Evolutionary conservation across 176 grass and related monocot genomes (phyloP).

Genomic region (Zizania latifolia): DNA sequence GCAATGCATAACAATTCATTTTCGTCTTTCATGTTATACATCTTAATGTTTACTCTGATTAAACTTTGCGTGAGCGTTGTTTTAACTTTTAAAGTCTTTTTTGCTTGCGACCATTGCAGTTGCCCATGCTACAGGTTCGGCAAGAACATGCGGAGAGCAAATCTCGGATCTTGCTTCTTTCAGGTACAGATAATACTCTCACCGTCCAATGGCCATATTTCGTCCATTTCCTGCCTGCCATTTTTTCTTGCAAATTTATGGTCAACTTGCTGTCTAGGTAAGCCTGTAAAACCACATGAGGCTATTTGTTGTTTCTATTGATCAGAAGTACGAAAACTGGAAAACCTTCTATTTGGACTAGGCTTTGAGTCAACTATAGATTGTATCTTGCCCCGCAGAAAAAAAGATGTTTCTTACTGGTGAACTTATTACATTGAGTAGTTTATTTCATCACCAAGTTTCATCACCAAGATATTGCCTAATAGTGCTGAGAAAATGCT

Average conservation of each 20-base stretch:
- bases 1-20: background rate
- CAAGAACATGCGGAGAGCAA: conserved; percentile 83
- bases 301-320: background rate
- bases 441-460: background rate
- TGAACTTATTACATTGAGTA: background rate
- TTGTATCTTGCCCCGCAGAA: background rate
- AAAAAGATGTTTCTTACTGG: no score
- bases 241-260: background rate
- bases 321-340: conserved; percentile 7
- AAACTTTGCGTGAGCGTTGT: conserved; percentile 6
- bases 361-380: background rate
- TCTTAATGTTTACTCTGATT: conserved; percentile 9
- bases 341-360: background rate
- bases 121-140: conserved; percentile 95
- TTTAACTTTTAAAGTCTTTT: conserved; percentile 20
- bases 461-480: background rate
- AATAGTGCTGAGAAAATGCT: background rate
- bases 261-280: background rate
- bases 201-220: background rate
- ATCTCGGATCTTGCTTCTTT: conserved; percentile 88
- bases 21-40: background rate
- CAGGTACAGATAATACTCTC: conserved; percentile 52
- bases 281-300: conserved; percentile 17
- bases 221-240: conserved; percentile 15
- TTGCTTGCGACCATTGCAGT: conserved; percentile 51